A percentile compares a stretch with the other conserved stretches of the same genome.
phyloP scores from a whole-genome alignment of 2,329 filamentous ascomycete species.

The Penicillium freii region DNA sequence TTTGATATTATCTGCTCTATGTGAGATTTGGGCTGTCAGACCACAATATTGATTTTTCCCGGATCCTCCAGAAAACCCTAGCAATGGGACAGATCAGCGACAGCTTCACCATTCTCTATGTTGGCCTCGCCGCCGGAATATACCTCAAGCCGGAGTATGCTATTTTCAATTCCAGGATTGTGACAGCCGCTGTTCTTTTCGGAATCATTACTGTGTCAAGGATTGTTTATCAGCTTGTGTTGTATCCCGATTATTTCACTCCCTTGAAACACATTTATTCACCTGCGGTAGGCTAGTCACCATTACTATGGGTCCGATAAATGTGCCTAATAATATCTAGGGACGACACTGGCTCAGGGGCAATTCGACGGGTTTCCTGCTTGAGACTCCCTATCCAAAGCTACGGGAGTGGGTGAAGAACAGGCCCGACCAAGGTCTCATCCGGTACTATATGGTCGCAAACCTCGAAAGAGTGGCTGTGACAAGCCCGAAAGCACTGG shows the following conservation, averaged over 20 bases:
- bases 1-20: background rate
- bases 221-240: conserved; percentile 40
- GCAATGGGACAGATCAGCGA: conserved; percentile 16
- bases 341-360: conserved; percentile 47
- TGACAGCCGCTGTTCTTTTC: conserved; percentile 26
- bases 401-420: conserved; percentile 53
- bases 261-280: conserved; percentile 58
- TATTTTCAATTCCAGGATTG: conserved; percentile 28
- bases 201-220: conserved; percentile 22
- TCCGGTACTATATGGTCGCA: conserved; percentile 63
- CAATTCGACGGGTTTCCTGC: conserved; percentile 40
- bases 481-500: conserved; percentile 62
- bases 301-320: background rate
- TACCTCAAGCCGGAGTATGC: conserved; percentile 30
- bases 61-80: background rate
- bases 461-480: conserved; percentile 64
- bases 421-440: conserved; percentile 66
- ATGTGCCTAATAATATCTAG: conserved; percentile 22
- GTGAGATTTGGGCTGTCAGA: background rate
- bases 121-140: conserved; percentile 18
- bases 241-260: conserved; percentile 60
- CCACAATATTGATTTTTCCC: background rate
- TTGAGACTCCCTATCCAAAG: conserved; percentile 41
- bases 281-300: conserved; percentile 44
- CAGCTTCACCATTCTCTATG: conserved; percentile 17